Conservation (phyloP, 2,329 filamentous ascomycete genomes). For the Venturia asperata region DNA sequence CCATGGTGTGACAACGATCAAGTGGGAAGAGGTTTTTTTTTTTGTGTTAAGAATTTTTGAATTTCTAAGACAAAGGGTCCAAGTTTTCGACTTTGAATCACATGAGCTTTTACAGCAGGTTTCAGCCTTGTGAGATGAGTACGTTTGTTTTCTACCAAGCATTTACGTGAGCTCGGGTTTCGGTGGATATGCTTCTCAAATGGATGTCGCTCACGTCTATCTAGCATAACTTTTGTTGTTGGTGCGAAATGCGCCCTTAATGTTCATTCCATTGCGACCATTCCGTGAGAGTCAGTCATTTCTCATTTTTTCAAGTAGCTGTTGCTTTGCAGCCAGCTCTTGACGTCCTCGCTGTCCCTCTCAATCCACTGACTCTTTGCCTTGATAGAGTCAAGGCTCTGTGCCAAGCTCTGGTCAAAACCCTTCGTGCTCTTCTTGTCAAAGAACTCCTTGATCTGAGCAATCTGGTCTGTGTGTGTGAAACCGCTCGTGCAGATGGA, state of each 20-base stretch:
- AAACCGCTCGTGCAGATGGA: conserved; percentile 76
- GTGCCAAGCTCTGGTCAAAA: conserved; percentile 82
- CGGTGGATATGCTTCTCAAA: not conserved
- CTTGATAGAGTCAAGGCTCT: conserved; percentile 75
- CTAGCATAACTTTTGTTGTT: not conserved
- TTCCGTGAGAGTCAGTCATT: not conserved
- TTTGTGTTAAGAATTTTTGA: too few relatives aligned
- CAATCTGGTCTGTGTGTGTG: conserved; percentile 66
- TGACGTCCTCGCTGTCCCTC: conserved; percentile 72
- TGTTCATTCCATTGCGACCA: not conserved
- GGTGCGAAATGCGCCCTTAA: not conserved
- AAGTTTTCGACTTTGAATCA: too few relatives aligned
- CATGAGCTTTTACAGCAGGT: too few relatives aligned
- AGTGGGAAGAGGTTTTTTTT: not conserved
- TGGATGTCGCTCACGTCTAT: not conserved
- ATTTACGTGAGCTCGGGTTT: not conserved
- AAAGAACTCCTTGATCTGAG: conserved; percentile 75
- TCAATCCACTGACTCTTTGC: conserved; percentile 78
- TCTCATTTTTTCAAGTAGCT: conserved; percentile 40
- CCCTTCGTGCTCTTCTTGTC: conserved; percentile 73
- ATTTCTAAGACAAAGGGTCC: too few relatives aligned
- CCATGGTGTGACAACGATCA: not conserved
- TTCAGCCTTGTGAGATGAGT: not conserved
- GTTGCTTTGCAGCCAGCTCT: conserved; percentile 60
- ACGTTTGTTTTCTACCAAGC: not conserved